Base-by-base conservation (phyloP, 2,329 filamentous ascomycete species). In the Scedosporium dehoogii region DNA sequence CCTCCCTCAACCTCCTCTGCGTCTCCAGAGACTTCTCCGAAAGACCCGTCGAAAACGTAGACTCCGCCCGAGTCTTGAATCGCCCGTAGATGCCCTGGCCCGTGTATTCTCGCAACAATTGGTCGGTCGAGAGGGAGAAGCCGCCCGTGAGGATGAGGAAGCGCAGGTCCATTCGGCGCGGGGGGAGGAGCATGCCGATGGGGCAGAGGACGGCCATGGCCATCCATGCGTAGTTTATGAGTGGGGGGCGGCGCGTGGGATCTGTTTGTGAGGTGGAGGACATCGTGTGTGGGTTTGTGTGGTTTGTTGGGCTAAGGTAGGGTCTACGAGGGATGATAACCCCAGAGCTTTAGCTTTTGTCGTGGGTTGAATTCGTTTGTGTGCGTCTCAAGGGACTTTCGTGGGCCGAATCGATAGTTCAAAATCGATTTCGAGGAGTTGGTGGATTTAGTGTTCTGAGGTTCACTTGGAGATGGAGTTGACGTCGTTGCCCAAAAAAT, bases 71-170 rank as follows among this genome's bases (percentile, higher is more conserved):
- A 65, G 68, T 72, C 63, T 71, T 71, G 65, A 82, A 76, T 7
- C 82, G 81, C 65, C 73, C 68, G 68, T 76, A 73, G 64, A 85
- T 76, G 29, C 81, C 83, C 59, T 75, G 75, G 59, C 83, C 83
- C 14, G 78, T 84, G 73, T 81, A 85, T 72, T 84, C 81, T 72
- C 79, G 77, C 58, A 76, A 76, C 48, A 86, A 79, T 71, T 82
- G 80, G 71, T 82, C 82, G 63, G 80, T 79, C 62, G 79, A 78
- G 66, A 81, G 77, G 33, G 82, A 79, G 66, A 81, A 78, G 63
- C 77, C 76, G 63, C 75, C 75, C 63, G 75, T 75, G 59, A 85
- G 79, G 61, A 82, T 70, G 58, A 78, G 67, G 70, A 79, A 77
- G 63, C 82, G 81, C 59, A 81, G 63, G 70, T 83, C 79, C 59